Evolutionary conservation across 2,329 filamentous ascomycete species (phyloP).

Genomic region (Polychaeton citri): DNA sequence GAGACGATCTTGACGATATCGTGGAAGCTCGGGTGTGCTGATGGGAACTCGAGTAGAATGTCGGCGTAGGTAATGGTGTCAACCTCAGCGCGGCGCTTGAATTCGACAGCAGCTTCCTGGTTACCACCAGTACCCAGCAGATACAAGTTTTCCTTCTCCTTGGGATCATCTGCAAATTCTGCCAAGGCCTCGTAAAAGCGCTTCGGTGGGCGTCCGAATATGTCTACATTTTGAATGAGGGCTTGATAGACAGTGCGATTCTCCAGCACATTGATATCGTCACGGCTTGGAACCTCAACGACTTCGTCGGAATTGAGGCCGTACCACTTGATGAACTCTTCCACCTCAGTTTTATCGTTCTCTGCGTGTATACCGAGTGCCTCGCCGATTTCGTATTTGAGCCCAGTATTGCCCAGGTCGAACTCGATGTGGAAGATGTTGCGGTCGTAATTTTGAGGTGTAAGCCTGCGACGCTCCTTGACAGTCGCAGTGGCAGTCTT

Average conservation of each 20-base stretch:
- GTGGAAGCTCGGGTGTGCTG: constrained; percentile 76
- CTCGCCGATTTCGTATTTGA: constrained; percentile 95
- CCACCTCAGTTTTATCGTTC: constrained; percentile 68
- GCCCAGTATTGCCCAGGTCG: constrained; percentile 77
- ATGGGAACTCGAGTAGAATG: constrained; percentile 75
- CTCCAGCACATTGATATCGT: constrained; percentile 61
- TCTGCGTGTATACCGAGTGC: constrained; percentile 92
- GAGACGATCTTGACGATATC: constrained; percentile 78
- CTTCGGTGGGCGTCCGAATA: constrained; percentile 93
- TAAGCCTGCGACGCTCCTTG: constrained; percentile 90
- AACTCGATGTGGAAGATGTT: constrained; percentile 99
- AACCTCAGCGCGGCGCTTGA: constrained; percentile 82
- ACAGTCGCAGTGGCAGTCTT: constrained; percentile 82
- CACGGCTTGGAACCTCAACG: constrained; percentile 81
- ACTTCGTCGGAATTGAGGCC: constrained; percentile 69
- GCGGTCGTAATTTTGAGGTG: constrained; percentile 76
- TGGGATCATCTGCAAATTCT: constrained; percentile 70
- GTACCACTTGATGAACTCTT: constrained; percentile 81
- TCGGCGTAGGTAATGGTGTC: constrained; percentile 89
- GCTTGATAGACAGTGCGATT: constrained; percentile 89
- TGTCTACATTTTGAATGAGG: constrained; percentile 82
- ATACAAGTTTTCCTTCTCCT: constrained; percentile 68
- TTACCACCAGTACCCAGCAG: constrained; percentile 50
- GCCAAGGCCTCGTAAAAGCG: constrained; percentile 90
- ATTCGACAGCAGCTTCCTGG: constrained; percentile 70